These are phyloP conservation scores for Pascua sp. DNA, from an alignment of 1,284 basidiomycete species.

Conservation along the genomic window DNA sequence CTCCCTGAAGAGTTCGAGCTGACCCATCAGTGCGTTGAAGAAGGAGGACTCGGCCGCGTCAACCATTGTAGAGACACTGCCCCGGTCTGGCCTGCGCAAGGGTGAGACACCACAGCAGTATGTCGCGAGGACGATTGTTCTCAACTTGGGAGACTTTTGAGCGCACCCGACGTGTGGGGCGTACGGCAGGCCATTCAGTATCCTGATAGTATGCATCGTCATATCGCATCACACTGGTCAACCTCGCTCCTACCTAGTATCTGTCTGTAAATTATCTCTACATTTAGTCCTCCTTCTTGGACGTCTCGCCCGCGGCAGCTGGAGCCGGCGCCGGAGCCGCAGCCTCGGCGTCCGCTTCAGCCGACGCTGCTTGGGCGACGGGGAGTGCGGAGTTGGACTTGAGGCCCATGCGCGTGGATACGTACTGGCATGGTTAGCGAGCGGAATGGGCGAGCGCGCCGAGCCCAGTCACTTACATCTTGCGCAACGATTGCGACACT, in stretches of 20 bases:
- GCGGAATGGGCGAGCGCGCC: not conserved
- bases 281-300: not conserved
- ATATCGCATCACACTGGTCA: not conserved
- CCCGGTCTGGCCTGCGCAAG: constrained; percentile 33
- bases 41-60: constrained; percentile 2
- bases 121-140: constrained; percentile 47
- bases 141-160: constrained; percentile 52
- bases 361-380: not conserved
- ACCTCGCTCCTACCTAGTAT: not conserved
- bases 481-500: constrained; percentile 82
- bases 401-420: constrained; percentile 47
- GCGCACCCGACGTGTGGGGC: too few relatives aligned
- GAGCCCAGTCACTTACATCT: constrained; percentile 53
- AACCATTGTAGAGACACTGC: constrained; percentile 13
- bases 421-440: constrained; percentile 31
- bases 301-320: too few relatives aligned
- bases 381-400: constrained; percentile 21
- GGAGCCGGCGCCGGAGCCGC: too few relatives aligned
- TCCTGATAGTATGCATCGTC: constrained; percentile 1
- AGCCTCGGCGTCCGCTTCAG: not conserved
- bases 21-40: constrained; percentile 3
- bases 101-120: constrained; percentile 46
- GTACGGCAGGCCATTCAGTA: too few relatives aligned
- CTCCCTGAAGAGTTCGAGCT: not conserved
- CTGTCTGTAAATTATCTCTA: not conserved